Evolutionary conservation across 2,329 filamentous ascomycete genomes (phyloP), one percentile per base, ranked within the genome.

Genomic region (Aureobasidium sp.): DNA sequence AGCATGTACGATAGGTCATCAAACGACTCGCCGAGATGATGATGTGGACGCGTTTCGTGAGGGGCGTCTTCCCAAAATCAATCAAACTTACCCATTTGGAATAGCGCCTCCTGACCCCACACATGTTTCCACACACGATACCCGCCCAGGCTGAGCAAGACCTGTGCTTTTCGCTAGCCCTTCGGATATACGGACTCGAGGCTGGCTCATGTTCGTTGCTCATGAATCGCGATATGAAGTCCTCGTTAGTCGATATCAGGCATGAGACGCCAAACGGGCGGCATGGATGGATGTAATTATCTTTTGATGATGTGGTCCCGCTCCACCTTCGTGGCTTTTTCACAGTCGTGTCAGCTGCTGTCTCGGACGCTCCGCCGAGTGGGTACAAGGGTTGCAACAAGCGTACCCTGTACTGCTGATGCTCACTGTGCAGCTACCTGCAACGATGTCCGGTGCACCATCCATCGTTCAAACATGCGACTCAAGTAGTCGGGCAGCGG

Each of bases 291-390:
- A 51, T 31, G 55, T 44, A 31, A 29, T 58, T 31, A 29, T 48
- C 20, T 47, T 48, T 58, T 39, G 42, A 48, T 58, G 42, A 58
- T 58, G 42, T 36, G 55, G 39, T 41, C 53, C 53, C 53, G 53
- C 41, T 57, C 41, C 53, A 6, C 27, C 53, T 57, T 5, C 41
- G 41, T 57, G 53, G 53, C 53, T 48, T 58, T 22, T 37, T 12
- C 34, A 27, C 42, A 60, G 31, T 51, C 57, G 57, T 60, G 57
- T 60, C 57, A 60, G 57, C 57, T 60, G 57, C 57, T 60, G 45
- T 60, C 57, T 60, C 57, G 45, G 45, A 34, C 20, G 25, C 12
- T 36, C 45, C 57, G 27, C 45, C 57, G 27, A 41, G 57, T 60
- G 45, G 57, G 57, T 49, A 60, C 57, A 29, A 34, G 45, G 25